These are phyloP conservation scores for Fraxinus ornus DNA, from an alignment of 305 asterid genomes.

Conservation along the genomic window DNA sequence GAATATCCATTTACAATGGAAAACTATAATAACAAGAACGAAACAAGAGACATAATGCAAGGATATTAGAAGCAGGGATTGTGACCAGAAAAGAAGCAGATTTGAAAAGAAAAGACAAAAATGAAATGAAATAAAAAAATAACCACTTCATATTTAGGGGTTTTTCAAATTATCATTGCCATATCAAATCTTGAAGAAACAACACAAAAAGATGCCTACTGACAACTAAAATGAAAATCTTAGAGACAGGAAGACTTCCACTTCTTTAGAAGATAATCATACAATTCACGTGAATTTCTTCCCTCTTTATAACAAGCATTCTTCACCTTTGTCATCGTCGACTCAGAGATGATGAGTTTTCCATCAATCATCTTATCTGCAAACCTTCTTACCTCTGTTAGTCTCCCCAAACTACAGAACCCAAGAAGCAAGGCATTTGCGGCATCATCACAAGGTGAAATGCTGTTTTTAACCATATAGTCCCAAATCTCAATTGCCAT, in stretches of 20 bases:
- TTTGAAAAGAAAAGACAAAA: background rate
- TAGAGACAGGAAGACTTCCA: constrained; percentile 50
- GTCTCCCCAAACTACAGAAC: constrained; percentile 55
- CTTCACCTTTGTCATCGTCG: constrained; percentile 62
- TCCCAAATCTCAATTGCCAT: constrained; percentile 68
- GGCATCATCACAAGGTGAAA: constrained; percentile 58
- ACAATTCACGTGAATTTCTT: constrained; percentile 47
- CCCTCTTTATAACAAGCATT: constrained; percentile 48
- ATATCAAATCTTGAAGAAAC: constrained; percentile 18
- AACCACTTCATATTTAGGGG: constrained; percentile 9
- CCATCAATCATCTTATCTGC: constrained; percentile 65
- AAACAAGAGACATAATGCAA: background rate
- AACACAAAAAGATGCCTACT: constrained; percentile 15
- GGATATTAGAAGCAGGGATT: background rate
- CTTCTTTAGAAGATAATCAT: constrained; percentile 52
- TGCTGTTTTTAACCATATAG: constrained; percentile 44
- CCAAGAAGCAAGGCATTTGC: constrained; percentile 72
- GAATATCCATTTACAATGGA: background rate
- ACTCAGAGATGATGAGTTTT: constrained; percentile 47
- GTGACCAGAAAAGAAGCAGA: constrained; percentile 9
- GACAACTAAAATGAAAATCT: constrained; percentile 8
- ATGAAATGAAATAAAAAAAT: background rate
- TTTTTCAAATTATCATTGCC: constrained; percentile 12
- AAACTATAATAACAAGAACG: background rate
- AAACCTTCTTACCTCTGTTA: constrained; percentile 53